Percentiles rank a stretch among this genome's conserved stretches.
phyloP scores from a whole-genome alignment of 257 asterid species.

The Echites panduratus region DNA sequence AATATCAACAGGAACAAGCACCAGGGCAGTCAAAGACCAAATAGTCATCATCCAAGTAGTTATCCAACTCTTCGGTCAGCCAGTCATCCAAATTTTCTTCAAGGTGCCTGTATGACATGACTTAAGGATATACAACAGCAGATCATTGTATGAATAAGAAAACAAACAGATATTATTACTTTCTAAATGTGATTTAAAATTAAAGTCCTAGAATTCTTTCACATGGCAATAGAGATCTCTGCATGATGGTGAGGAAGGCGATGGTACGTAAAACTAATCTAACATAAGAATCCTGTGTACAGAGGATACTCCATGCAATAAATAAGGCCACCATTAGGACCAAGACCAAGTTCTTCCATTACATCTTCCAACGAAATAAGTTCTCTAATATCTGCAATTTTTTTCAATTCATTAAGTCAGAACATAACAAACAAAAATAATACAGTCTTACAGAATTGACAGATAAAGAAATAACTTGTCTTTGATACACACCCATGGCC shows the following conservation, averaged over 20 bases:
- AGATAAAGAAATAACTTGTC: background rate
- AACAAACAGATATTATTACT: conserved; percentile 1
- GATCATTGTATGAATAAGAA: background rate
- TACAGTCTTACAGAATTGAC: background rate
- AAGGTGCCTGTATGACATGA: conserved; percentile 53
- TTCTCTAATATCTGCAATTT: conserved; percentile 69
- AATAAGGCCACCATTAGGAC: conserved; percentile 95
- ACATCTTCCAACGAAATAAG: conserved; percentile 87
- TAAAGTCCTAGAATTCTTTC: background rate
- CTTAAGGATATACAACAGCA: conserved; percentile 46
- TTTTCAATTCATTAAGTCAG: conserved; percentile 5
- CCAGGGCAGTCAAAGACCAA: conserved; percentile 97
- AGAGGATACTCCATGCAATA: conserved; percentile 99
- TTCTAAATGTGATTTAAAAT: background rate
- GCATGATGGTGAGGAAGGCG: background rate
- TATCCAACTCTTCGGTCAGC: conserved; percentile 90
- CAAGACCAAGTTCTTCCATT: conserved; percentile 89
- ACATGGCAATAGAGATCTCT: background rate
- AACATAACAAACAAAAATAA: conserved; percentile 10
- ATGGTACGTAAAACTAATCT: background rate
- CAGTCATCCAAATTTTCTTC: conserved; percentile 92
- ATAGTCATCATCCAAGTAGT: conserved; percentile 89
- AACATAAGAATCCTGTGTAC: background rate
- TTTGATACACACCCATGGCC: conserved; percentile 65
- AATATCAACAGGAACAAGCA: conserved; percentile 12